phyloP scores from a whole-genome alignment of 345 rosid genomes.

The Lenwebbia sp. region DNA sequence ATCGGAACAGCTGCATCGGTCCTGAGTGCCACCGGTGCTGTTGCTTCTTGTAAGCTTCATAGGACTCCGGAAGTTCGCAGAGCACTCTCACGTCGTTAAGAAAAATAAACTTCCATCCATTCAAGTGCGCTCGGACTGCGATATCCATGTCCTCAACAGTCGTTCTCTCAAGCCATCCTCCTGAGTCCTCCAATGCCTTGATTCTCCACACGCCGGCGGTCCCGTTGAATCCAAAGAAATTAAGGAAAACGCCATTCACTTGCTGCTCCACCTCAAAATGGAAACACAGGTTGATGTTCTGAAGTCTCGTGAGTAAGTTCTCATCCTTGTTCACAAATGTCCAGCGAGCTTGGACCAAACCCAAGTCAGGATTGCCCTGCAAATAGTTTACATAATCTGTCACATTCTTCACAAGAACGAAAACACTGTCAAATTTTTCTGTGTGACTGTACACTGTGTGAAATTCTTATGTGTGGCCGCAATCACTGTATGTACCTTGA shows the following conservation, averaged over 20 bases:
- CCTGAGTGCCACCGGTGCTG: slow-evolving; percentile 97
- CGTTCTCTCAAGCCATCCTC: slow-evolving; percentile 92
- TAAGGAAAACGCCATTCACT: slow-evolving; percentile 66
- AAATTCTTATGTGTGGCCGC: background rate
- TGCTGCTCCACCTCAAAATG: slow-evolving; percentile 96
- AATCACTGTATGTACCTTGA: slow-evolving; percentile 33
- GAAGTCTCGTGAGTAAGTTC: slow-evolving; percentile 79
- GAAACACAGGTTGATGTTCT: slow-evolving; percentile 78
- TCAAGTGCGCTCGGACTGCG: slow-evolving; percentile 79
- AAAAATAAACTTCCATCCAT: slow-evolving; percentile 79
- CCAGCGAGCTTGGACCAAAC: slow-evolving; percentile 88
- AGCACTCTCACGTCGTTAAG: slow-evolving; percentile 74
- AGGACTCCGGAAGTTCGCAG: slow-evolving; percentile 77
- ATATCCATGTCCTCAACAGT: slow-evolving; percentile 96
- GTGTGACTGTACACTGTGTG: background rate
- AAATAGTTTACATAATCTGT: background rate
- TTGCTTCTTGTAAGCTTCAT: slow-evolving; percentile 83
- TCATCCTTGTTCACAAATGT: slow-evolving; percentile 90
- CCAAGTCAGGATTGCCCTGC: slow-evolving; percentile 81
- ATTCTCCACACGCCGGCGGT: slow-evolving; percentile 94
- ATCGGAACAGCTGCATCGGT: slow-evolving; percentile 82
- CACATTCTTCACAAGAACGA: background rate
- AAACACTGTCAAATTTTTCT: background rate
- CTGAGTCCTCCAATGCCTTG: slow-evolving; percentile 73
- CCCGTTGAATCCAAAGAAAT: slow-evolving; percentile 90